Evolutionary conservation across 106 monocot genomes (phyloP).

Genomic region (Allium fistulosum): DNA sequence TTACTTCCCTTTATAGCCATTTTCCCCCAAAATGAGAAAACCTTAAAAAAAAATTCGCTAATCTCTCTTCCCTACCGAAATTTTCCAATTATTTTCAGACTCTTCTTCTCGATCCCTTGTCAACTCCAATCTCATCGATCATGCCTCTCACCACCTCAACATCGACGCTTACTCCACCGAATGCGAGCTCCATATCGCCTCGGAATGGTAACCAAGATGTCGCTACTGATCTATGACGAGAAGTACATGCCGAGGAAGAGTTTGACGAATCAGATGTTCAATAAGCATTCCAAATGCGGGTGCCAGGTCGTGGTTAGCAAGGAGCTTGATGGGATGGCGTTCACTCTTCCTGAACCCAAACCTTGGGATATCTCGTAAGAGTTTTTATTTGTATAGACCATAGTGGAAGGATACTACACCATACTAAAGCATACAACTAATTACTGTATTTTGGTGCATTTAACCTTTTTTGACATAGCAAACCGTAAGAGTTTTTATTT

Average conservation of each 20-base stretch:
- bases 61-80: too few relatives aligned
- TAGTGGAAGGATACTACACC: too few relatives aligned
- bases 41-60: too few relatives aligned
- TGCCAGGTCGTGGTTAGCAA: slow-evolving; percentile 80
- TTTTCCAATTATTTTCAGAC: too few relatives aligned
- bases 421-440: too few relatives aligned
- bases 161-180: slow-evolving; percentile 91
- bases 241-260: slow-evolving; percentile 55
- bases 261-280: slow-evolving; percentile 60
- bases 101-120: slow-evolving; percentile 56
- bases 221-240: slow-evolving; percentile 70
- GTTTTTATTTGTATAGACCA: too few relatives aligned
- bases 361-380: slow-evolving; percentile 85
- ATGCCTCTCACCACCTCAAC: slow-evolving; percentile 79
- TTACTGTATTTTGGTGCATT: too few relatives aligned
- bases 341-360: slow-evolving; percentile 79
- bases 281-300: slow-evolving; percentile 73
- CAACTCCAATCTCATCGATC: slow-evolving; percentile 70
- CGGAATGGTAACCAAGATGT: slow-evolving; percentile 83
- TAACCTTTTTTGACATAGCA: too few relatives aligned
- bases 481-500: too few relatives aligned
- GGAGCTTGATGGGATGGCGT: slow-evolving; percentile 82
- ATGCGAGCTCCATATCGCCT: slow-evolving; percentile 89
- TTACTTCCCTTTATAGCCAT: too few relatives aligned
- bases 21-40: too few relatives aligned